A percentile compares a stretch with the other conserved stretches of the same genome.
Conservation (phyloP, 1,284 basidiomycete genomes). For the Mycosarcoma maydis region DNA sequence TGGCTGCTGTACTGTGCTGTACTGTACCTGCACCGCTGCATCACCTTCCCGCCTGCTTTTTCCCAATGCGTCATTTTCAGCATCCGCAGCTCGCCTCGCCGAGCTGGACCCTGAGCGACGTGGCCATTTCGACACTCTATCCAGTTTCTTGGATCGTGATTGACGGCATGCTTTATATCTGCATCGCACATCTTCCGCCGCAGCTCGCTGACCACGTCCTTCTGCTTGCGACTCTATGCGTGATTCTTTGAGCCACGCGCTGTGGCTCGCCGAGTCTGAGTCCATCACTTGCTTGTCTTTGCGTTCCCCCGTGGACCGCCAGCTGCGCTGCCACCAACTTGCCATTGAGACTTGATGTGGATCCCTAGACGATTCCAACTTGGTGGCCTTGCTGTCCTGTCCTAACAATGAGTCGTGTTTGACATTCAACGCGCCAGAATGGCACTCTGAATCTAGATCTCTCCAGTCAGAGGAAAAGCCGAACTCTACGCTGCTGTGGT, state of each 20-base stretch:
- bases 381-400: not conserved
- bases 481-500: too few species aligned
- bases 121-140: not conserved
- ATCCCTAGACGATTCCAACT: not conserved
- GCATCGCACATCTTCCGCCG: too few species aligned
- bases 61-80: conserved; percentile 28
- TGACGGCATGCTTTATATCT: conserved; percentile 12
- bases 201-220: too few species aligned
- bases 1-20: too few species aligned
- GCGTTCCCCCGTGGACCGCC: not conserved
- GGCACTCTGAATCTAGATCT: too few species aligned
- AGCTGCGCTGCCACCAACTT: not conserved
- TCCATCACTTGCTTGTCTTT: too few species aligned
- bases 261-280: not conserved
- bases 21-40: too few species aligned
- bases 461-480: too few species aligned
- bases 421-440: too few species aligned
- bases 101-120: conserved; percentile 9
- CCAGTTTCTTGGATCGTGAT: conserved; percentile 9
- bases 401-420: too few species aligned
- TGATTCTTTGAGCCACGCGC: too few species aligned
- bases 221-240: too few species aligned
- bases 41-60: conserved; percentile 5
- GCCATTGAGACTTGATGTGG: not conserved
- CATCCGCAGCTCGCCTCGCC: conserved; percentile 1